Conservation (phyloP, 768 basidiomycete species). For the Termitomyces titanicus region DNA sequence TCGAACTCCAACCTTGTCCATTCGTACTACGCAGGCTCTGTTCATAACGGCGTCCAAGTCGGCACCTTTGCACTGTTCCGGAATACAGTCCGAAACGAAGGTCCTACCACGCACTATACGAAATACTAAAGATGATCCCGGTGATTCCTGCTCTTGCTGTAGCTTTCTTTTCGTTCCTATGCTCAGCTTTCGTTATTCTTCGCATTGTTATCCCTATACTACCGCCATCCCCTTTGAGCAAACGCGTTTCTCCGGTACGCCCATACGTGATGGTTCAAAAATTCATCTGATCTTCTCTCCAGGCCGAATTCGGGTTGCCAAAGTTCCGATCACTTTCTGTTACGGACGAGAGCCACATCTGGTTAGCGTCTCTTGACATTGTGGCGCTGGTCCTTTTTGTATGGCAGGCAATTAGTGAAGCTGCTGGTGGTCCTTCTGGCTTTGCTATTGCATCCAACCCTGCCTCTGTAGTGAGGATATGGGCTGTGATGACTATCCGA, state of each 20-base stretch:
- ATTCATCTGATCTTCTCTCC: conserved; percentile 19
- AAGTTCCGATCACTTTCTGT: conserved; percentile 63
- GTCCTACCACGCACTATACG: not conserved
- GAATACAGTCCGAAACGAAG: not conserved
- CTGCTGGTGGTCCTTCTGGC: conserved; percentile 41
- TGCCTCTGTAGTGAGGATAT: conserved; percentile 56
- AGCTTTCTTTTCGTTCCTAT: conserved; percentile 67
- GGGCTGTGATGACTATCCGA: conserved; percentile 63
- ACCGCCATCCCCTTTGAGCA: conserved; percentile 69
- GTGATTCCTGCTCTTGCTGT: conserved; percentile 64
- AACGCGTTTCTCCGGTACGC: conserved; percentile 70
- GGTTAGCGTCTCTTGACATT: conserved; percentile 68
- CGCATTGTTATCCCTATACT: conserved; percentile 73
- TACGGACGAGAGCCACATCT: conserved; percentile 68
- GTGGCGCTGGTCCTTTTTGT: conserved; percentile 58
- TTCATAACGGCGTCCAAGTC: not conserved
- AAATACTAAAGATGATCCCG: conserved; percentile 49
- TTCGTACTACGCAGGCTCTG: conserved; percentile 20
- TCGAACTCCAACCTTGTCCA: conserved; percentile 15
- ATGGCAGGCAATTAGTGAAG: conserved; percentile 62
- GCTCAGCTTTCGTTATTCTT: conserved; percentile 72
- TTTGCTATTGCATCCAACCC: conserved; percentile 44
- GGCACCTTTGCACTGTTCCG: not conserved
- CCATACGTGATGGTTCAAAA: conserved; percentile 2
- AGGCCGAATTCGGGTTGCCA: conserved; percentile 77